These are phyloP conservation scores for Brettanomyces nanus DNA, from an alignment of 805 yeast species.

Conservation along the genomic window DNA sequence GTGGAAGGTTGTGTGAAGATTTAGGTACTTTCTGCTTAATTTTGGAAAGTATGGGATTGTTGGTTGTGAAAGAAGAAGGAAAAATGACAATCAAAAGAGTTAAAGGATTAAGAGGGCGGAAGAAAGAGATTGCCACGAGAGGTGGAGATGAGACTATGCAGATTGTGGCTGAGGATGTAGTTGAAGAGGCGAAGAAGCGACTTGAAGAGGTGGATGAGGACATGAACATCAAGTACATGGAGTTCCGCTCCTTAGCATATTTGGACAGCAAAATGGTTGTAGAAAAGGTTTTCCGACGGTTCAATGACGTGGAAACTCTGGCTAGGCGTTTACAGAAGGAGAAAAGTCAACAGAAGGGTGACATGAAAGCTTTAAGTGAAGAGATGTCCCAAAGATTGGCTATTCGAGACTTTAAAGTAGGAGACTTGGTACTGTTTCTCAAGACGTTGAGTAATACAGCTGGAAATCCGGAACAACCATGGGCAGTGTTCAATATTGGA, in stretches of 20 bases:
- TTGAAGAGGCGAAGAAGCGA: conserved; percentile 4
- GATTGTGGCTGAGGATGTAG: conserved; percentile 8
- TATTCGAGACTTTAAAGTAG: conserved; percentile 55
- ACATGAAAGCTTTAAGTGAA: conserved; percentile 29
- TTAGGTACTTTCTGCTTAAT: conserved; percentile 45
- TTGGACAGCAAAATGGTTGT: conserved; percentile 22
- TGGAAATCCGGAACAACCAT: conserved; percentile 37
- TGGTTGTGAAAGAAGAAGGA: conserved; percentile 39
- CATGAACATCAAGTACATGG: conserved; percentile 28
- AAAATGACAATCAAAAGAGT: conserved; percentile 59
- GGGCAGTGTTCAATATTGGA: conserved; percentile 94
- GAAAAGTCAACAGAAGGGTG: conserved; percentile 42
- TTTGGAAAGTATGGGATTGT: conserved; percentile 70
- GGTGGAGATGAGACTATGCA: conserved; percentile 7
- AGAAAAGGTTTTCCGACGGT: conserved; percentile 53
- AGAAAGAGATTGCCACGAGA: conserved; percentile 17
- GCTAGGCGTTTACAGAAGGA: conserved; percentile 82
- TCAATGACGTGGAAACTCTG: conserved; percentile 80
- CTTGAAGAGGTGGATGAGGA: conserved; percentile 1
- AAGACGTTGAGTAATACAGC: conserved; percentile 43
- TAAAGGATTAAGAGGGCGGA: conserved; percentile 58
- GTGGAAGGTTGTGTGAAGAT: conserved; percentile 26
- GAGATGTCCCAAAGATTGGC: conserved; percentile 49
- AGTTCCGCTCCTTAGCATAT: conserved; percentile 17
- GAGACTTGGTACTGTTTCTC: conserved; percentile 76